Conservation (phyloP, 768 basidiomycete species). For the Boletus rubroflammeus region DNA sequence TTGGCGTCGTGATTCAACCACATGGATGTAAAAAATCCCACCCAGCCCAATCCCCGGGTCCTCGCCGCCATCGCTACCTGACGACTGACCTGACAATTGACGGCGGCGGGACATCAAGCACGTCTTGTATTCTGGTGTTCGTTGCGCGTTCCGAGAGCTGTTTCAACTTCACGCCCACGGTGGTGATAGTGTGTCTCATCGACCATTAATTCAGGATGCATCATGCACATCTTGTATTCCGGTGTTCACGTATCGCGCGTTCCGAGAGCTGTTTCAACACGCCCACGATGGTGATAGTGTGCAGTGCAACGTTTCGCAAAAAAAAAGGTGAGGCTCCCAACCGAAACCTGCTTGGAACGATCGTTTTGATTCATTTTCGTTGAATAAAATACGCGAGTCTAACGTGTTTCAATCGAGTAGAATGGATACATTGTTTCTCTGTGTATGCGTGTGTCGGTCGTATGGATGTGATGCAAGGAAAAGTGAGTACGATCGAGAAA, state of each 20-base stretch:
- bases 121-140: too few species aligned
- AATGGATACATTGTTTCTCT: not conserved
- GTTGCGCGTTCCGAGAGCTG: too few species aligned
- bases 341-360: not conserved
- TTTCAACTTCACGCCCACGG: not conserved
- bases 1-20: not conserved
- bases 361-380: not conserved
- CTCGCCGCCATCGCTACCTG: not conserved
- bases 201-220: too few species aligned
- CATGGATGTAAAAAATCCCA: not conserved
- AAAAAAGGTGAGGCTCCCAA: not conserved
- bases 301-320: not conserved
- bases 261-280: not conserved
- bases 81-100: not conserved
- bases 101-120: too few species aligned
- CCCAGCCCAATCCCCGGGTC: too few species aligned
- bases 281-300: not conserved
- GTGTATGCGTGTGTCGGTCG: not conserved
- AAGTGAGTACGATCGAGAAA: not conserved
- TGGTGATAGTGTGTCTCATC: too few species aligned
- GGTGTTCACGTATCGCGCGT: too few species aligned
- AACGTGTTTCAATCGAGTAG: not conserved
- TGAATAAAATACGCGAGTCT: not conserved
- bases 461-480: not conserved
- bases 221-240: too few species aligned